Evolutionary conservation across 106 monocot genomes (phyloP).

Genomic region (Dendrobium chrysotoxum): DNA sequence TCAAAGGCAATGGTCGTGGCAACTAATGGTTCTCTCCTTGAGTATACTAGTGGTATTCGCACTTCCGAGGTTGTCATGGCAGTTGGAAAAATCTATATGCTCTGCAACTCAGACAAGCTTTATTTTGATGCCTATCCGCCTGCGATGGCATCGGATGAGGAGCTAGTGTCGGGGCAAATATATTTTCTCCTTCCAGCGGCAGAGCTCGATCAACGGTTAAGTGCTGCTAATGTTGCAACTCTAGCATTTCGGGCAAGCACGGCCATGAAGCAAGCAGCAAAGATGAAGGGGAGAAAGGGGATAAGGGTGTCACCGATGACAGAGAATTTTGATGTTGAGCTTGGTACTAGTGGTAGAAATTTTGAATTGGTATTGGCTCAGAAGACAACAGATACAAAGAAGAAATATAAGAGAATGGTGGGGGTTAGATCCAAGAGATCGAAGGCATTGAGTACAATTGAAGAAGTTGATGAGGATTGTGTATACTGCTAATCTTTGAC

Average conservation of each 20-base stretch:
- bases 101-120: slow-evolving; percentile 1
- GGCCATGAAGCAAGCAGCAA: slow-evolving; percentile 8
- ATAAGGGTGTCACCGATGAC: not conserved
- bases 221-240: not conserved
- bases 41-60: not conserved
- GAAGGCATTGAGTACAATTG: not conserved
- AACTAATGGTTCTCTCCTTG: not conserved
- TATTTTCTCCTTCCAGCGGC: slow-evolving; percentile 14
- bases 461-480: not conserved
- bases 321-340: not conserved
- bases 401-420: not conserved
- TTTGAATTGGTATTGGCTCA: not conserved
- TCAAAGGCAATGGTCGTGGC: not conserved
- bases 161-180: slow-evolving; percentile 11
- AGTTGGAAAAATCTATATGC: not conserved
- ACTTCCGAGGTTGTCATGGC: not conserved
- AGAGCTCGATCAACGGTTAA: not conserved
- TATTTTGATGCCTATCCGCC: not conserved
- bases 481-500: no score
- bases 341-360: not conserved
- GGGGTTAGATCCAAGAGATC: not conserved
- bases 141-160: not conserved
- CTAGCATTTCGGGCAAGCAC: slow-evolving; percentile 8
- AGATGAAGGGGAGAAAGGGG: not conserved
- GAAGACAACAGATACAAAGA: no score